These are phyloP conservation scores for Cercospora berteroae DNA, from an alignment of 2,329 filamentous ascomycete species.

Conservation along the genomic window DNA sequence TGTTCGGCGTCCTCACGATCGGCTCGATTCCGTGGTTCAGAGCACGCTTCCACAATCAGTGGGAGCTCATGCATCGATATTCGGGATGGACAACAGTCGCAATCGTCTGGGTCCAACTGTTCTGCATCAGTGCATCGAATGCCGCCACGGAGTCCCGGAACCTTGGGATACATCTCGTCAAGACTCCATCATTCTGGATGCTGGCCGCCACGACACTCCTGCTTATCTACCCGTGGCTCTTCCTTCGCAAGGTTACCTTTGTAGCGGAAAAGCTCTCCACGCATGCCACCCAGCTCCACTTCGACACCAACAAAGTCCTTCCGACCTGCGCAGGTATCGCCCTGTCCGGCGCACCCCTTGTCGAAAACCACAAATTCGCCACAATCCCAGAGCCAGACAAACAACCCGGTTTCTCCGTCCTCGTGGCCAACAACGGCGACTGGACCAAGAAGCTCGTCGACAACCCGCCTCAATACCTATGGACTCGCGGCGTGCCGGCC, in stretches of 20 bases:
- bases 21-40: constrained; percentile 66
- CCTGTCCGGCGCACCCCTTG: constrained; percentile 32
- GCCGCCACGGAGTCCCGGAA: constrained; percentile 19
- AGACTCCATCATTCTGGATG: constrained; percentile 64
- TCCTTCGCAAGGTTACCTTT: constrained; percentile 66
- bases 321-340: constrained; percentile 41
- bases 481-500: constrained; percentile 66
- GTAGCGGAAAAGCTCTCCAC: constrained; percentile 65
- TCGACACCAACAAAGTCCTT: constrained; percentile 61
- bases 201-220: constrained; percentile 62
- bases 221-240: constrained; percentile 70
- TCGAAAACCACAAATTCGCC: constrained; percentile 75
- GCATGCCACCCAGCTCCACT: constrained; percentile 70
- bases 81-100: constrained; percentile 66
- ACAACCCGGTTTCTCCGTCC: constrained; percentile 60
- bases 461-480: constrained; percentile 60
- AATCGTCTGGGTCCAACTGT: constrained; percentile 64
- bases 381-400: constrained; percentile 62
- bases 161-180: constrained; percentile 44
- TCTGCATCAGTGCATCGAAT: constrained; percentile 42
- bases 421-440: constrained; percentile 72
- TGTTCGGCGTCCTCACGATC: constrained; percentile 58
- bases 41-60: constrained; percentile 62
- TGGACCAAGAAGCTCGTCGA: constrained; percentile 67
- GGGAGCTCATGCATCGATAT: constrained; percentile 70